Base-by-base conservation (phyloP, 2,329 filamentous ascomycete species). In the Colletotrichum scovillei region DNA sequence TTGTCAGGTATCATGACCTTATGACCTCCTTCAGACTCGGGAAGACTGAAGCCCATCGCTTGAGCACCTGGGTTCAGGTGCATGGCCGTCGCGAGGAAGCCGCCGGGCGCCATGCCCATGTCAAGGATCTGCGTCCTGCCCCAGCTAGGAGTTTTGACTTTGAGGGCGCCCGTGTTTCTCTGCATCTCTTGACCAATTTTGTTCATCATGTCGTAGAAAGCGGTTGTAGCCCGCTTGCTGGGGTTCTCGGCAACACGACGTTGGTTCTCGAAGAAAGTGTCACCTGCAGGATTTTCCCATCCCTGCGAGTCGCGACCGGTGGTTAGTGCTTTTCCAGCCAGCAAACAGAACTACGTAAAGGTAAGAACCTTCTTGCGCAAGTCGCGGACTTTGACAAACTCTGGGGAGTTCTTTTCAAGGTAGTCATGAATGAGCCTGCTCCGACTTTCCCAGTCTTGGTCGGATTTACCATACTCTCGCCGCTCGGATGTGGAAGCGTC, bases 51-150 rank as follows among this genome's bases (percentile, higher is more conserved):
- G 1, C 55, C 67, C 19, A 81, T 26, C 3, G 56, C 24, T 2
- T 46, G 26, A 12, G 26, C 56, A 6, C 26, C 56, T 22, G 26
- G 19, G 9, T 35, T 86, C 12, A 75, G 72, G 4, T 77, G 46
- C 30, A 89, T 74, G 0, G 82, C 82, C 9, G 78, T 79, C 0
- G 76, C 73, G 3, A 86, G 78, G 74, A 89, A 91, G 1, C 86
- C 89, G 5, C 88, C 89, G 0, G 89, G 89, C 0, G 89, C 89
- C 81, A 88, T 86, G 77, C 89, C 89, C 73, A 89, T 81, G 74
- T 91, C 88, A 1, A 91, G 84, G 24, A 90, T 81, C 11, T 57
- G 76, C 0, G 76, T 74, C 6, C 69, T 74, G n/a, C 42, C 12
- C 12, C 4, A 6, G 12, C 9, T 28, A 5, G 28, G 11, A 5